Conservation (phyloP, 2,329 filamentous ascomycete genomes). For the Ceratocystis cacaofunesta region DNA sequence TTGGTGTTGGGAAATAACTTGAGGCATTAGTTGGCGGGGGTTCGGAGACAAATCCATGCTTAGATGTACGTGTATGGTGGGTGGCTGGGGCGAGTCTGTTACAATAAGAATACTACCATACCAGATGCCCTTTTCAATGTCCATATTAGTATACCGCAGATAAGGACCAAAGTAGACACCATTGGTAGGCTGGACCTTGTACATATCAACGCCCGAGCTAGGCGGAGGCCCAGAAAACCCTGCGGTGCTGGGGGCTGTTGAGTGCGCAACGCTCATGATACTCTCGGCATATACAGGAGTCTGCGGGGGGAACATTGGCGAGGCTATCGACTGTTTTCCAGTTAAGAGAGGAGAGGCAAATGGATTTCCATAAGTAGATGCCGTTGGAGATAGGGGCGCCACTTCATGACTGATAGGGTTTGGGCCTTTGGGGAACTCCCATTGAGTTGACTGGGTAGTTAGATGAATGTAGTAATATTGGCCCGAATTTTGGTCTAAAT, state of each 20-base stretch:
- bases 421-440: conserved; percentile 95
- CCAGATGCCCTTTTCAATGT: conserved; percentile 81
- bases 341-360: conserved; percentile 53
- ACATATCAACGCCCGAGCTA: conserved; percentile 78
- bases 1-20: conserved; percentile 76
- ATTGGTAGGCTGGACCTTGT: conserved; percentile 85
- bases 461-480: conserved; percentile 99
- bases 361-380: conserved; percentile 61
- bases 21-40: conserved; percentile 68
- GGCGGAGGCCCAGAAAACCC: conserved; percentile 84
- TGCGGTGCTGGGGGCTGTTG: conserved; percentile 59
- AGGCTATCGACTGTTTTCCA: conserved; percentile 40
- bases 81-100: conserved; percentile 79
- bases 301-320: conserved; percentile 69
- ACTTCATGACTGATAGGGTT: conserved; percentile 76
- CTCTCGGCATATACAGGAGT: conserved; percentile 75
- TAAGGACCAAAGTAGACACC: conserved; percentile 97
- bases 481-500: conserved; percentile 85
- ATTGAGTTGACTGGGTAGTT: conserved; percentile 87
- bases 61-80: conserved; percentile 89
- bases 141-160: conserved; percentile 92
- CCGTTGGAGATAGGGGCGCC: conserved; percentile 67
- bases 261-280: conserved; percentile 64
- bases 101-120: conserved; percentile 85
- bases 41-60: conserved; percentile 86